A percentile compares a stretch with the other conserved stretches of the same genome.
Evolutionary conservation across 2,329 filamentous ascomycete genomes (phyloP).

Genomic region (Diaporthe aspalathi): DNA sequence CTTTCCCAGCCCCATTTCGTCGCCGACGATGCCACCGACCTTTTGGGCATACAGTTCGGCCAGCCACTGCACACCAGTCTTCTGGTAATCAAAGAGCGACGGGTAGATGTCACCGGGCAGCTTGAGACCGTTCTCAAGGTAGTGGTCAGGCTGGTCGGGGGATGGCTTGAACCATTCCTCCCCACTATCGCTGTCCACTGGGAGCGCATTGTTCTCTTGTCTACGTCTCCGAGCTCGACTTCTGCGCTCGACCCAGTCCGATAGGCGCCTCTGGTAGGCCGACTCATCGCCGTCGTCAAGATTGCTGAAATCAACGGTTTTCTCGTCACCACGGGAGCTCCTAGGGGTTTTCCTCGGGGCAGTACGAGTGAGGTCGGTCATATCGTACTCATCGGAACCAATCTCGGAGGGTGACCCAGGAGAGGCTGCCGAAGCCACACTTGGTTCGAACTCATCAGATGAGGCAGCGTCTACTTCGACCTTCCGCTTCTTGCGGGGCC

Average conservation of each 20-base stretch:
- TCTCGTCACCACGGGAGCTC: constrained; percentile 47
- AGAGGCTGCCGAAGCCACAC: constrained; percentile 41
- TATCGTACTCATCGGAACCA: constrained; percentile 54
- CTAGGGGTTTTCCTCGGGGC: constrained; percentile 56
- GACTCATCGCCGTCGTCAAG: constrained; percentile 92
- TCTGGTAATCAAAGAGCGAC: constrained; percentile 95
- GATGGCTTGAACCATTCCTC: constrained; percentile 88
- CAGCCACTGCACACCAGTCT: constrained; percentile 96
- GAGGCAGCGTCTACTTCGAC: constrained; percentile 51
- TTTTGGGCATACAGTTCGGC: constrained; percentile 90
- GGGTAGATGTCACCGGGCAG: constrained; percentile 94
- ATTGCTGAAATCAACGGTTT: constrained; percentile 61
- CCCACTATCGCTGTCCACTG: constrained; percentile 54
- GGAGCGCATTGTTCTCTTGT: constrained; percentile 47
- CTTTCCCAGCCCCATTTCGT: constrained; percentile 99
- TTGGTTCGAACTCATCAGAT: constrained; percentile 60
- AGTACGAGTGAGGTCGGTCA: constrained; percentile 52
- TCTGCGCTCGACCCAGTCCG: constrained; percentile 75
- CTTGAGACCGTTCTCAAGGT: constrained; percentile 79
- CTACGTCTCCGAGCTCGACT: constrained; percentile 53
- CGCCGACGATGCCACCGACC: constrained; percentile 93
- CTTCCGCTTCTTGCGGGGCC: constrained; percentile 68
- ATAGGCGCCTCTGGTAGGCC: constrained; percentile 80
- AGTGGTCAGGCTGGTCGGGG: constrained; percentile 81
- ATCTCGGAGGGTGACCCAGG: constrained; percentile 43